phyloP scores from a whole-genome alignment of 306 rosid species.

The Morella rubra region DNA sequence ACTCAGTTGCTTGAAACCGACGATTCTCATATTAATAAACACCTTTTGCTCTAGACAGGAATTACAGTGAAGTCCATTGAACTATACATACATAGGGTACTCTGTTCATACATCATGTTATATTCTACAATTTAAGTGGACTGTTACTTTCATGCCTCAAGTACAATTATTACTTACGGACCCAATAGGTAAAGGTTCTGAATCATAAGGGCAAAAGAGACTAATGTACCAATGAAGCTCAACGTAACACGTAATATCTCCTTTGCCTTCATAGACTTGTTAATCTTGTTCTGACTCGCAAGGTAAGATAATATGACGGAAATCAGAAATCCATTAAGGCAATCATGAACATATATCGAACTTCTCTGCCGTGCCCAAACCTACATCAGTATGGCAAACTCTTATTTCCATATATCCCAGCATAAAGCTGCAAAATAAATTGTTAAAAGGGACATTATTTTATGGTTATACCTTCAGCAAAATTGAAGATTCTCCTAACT shows the following conservation, averaged over 20 bases:
- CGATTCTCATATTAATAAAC: neutral
- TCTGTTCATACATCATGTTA: neutral
- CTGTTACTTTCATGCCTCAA: neutral
- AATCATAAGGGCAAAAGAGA: conserved; percentile 11
- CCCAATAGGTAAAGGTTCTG: conserved; percentile 6
- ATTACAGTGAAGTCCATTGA: neutral
- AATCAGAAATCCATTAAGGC: conserved; percentile 74
- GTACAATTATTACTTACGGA: neutral
- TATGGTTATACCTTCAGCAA: conserved; percentile 66
- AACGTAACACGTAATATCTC: conserved; percentile 68
- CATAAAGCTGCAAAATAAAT: neutral
- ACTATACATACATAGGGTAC: neutral
- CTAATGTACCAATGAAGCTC: conserved; percentile 67
- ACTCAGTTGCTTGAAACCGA: neutral
- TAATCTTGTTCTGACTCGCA: conserved; percentile 48
- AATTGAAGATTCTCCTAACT: conserved; percentile 62
- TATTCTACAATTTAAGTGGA: neutral
- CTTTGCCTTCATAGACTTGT: conserved; percentile 59
- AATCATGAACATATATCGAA: conserved; percentile 66
- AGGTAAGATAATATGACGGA: conserved; percentile 74
- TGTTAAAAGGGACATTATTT: neutral
- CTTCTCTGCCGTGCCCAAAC: conserved; percentile 85
- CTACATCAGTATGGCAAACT: conserved; percentile 39
- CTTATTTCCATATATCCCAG: conserved; percentile 7
- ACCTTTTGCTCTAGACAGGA: neutral